Evolutionary conservation across 2,329 filamentous ascomycete genomes (phyloP).

Genomic region (Ophiostoma piceae): DNA sequence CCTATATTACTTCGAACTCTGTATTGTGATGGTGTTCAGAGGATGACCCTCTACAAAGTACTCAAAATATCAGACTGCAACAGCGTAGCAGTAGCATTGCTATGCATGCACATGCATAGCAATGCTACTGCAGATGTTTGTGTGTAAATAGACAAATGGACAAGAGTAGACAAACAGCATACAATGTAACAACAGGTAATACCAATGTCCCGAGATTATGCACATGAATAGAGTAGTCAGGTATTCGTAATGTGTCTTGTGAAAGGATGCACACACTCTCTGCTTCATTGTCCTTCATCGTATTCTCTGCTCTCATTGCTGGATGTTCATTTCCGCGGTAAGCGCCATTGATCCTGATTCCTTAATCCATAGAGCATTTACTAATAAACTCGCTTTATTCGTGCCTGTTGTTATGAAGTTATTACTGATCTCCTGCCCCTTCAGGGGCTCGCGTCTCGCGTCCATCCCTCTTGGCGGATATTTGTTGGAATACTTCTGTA

Average conservation of each 20-base stretch:
- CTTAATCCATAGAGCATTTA: neutral
- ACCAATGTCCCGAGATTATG: neutral
- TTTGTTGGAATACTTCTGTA: neutral
- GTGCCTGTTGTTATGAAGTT: neutral
- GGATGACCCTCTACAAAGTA: no score
- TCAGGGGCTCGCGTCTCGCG: conserved; percentile 12
- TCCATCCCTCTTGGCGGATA: conserved; percentile 8
- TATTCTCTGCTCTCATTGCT: neutral
- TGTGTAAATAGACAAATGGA: neutral
- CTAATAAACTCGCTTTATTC: neutral
- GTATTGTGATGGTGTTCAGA: neutral
- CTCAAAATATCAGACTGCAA: neutral
- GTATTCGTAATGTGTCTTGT: neutral
- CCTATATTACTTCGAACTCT: neutral
- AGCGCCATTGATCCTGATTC: neutral
- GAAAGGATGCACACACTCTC: neutral
- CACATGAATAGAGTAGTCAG: neutral
- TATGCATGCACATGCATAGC: neutral
- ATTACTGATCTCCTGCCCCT: conserved; percentile 7
- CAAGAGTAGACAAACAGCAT: neutral
- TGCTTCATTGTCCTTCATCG: no score
- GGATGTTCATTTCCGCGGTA: conserved; percentile 1
- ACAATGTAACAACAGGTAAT: neutral
- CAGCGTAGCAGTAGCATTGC: conserved; percentile 7
- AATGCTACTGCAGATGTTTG: neutral